These are phyloP conservation scores for Abelmoschus esculentus DNA, from an alignment of 345 rosid species.

Conservation along the genomic window DNA sequence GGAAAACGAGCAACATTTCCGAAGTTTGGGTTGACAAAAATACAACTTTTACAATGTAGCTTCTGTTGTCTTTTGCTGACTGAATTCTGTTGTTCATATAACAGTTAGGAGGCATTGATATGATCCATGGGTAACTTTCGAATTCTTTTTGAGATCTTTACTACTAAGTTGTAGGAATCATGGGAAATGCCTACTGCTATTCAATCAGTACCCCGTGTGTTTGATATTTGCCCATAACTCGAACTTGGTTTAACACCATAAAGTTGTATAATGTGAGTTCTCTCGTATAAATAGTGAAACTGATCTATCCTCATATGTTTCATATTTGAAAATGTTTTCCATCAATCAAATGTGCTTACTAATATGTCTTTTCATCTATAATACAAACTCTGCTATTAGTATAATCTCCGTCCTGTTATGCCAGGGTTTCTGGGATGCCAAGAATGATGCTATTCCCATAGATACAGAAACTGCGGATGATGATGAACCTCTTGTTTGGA, in stretches of 20 bases:
- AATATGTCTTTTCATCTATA: background rate
- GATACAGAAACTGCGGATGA: slow-evolving; percentile 34
- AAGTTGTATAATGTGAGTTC: background rate
- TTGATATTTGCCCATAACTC: background rate
- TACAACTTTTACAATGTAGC: background rate
- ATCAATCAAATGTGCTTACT: background rate
- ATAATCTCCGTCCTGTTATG: background rate
- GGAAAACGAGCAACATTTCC: background rate
- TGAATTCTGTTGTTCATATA: background rate
- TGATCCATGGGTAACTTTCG: background rate
- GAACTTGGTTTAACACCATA: background rate
- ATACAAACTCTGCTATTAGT: background rate
- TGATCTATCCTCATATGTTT: background rate
- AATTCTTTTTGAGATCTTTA: background rate
- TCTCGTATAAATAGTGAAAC: background rate
- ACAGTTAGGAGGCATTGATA: background rate
- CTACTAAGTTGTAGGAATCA: background rate
- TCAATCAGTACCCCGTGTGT: too few relatives aligned
- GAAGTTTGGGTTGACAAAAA: background rate
- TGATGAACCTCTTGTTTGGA: slow-evolving; percentile 25
- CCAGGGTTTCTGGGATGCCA: slow-evolving; percentile 72
- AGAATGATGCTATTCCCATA: slow-evolving; percentile 22
- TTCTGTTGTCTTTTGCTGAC: background rate
- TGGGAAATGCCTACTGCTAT: background rate
- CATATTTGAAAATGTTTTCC: background rate